These are phyloP conservation scores for Verticillium dahliae DNA, from an alignment of 2,329 filamentous ascomycete genomes.

Conservation along the genomic window DNA sequence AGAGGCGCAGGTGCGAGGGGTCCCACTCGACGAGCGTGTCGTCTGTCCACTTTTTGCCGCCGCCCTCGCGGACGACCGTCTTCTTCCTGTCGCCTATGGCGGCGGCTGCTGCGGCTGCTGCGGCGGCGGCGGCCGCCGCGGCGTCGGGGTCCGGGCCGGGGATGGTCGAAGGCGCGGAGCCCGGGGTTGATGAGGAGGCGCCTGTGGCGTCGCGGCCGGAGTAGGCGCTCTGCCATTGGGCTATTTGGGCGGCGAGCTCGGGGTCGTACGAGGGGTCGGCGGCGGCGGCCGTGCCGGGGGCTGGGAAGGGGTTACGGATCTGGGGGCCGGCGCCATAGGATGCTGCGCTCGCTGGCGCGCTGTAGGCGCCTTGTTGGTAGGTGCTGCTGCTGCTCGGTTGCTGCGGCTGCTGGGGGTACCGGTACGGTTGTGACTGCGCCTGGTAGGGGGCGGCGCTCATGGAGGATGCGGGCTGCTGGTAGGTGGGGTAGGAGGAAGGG, in stretches of 20 bases:
- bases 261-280: conserved; percentile 54
- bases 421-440: conserved; percentile 15
- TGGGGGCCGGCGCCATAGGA: conserved; percentile 53
- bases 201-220: conserved; percentile 29
- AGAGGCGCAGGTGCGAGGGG: conserved; percentile 85
- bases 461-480: conserved; percentile 20
- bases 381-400: conserved; percentile 9
- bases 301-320: conserved; percentile 76
- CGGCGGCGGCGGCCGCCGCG: no score
- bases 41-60: conserved; percentile 90
- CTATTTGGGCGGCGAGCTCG: conserved; percentile 85
- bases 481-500: conserved; percentile 30
- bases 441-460: conserved; percentile 13
- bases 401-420: conserved; percentile 17
- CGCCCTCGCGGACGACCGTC: conserved; percentile 82
- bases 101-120: conserved; percentile 15
- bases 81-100: conserved; percentile 61
- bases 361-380: conserved; percentile 25
- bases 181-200: conserved; percentile 5
- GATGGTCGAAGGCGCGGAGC: conserved; percentile 31
- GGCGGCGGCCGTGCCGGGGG: conserved; percentile 39
- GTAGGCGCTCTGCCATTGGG: conserved; percentile 92
- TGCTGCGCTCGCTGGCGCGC: conserved; percentile 17
- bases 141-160: conserved; percentile 20
- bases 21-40: conserved; percentile 90